Base-by-base conservation (phyloP, 208 protist genomes). In the Naegleria lovaniensis region DNA sequence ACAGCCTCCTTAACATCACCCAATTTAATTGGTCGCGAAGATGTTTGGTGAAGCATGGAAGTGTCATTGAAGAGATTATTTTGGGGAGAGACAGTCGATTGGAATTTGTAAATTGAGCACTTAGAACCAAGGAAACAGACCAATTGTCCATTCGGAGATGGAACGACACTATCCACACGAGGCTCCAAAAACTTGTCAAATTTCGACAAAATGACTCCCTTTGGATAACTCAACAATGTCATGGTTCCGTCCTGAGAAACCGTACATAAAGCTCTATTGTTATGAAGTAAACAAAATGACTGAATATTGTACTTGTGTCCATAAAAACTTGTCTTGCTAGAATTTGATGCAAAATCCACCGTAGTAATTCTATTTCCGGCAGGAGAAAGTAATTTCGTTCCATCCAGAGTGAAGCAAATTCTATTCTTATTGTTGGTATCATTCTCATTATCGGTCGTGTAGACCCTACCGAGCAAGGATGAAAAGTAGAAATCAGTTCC, bases 291-390 rank as follows among this genome's bases (percentile, higher is more conserved):
- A 33, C 67, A 79, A 79, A 79, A 79, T 36, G 67, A 79, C n/a
- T 79, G 67, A 79, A 79, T 79, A 79, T 79, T 79, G n/a, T 79
- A 79, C 29, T 79, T 79, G 29, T 79, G 67, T 79, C 67, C 67
- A 79, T 79, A 79, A 33, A 79, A 79, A 36, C 29, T 79, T 36
- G 67, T 79, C n/a, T 36, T 79, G 36, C 67, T 79, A 29, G 16
- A 79, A 79, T 79, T 79, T 79, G 67, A 79, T 36, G 67, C 16
- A 79, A 79, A 79, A 79, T 79, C 67, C 29, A 79, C 29, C 0
- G 67, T 36, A 79, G 67, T 79, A 36, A 79, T 79, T 36, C 67
- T 25, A 79, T 79, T 79, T 36, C 67, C 67, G 7, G 36, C 67
- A 29, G 67, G 67, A 36, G 67, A 36, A 36, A 79, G 29, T 36